Evolutionary conservation across 1,139 yeast species (phyloP).

Genomic region (Saccharomyces hybrid): DNA sequence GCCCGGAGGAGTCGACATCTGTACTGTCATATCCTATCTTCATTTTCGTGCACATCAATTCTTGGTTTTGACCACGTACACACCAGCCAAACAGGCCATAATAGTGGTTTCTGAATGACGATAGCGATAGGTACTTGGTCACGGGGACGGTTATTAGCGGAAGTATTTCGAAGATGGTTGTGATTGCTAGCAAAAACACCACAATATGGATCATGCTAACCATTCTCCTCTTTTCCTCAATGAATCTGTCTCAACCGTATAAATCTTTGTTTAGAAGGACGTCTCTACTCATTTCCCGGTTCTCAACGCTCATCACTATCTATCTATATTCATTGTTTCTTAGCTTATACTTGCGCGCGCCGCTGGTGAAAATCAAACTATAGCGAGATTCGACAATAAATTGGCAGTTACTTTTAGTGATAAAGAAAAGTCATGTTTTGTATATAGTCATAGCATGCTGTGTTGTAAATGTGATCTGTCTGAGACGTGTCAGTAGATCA

Average conservation of each 20-base stretch:
- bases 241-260: neutral
- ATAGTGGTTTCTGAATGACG: slow-evolving; percentile 41
- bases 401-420: neutral
- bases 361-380: neutral
- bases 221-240: neutral
- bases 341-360: neutral
- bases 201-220: neutral
- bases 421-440: neutral
- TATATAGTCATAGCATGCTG: neutral
- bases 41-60: slow-evolving; percentile 40
- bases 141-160: slow-evolving; percentile 45
- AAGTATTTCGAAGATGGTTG: slow-evolving; percentile 19
- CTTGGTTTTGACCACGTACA: slow-evolving; percentile 38
- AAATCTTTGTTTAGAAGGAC: neutral
- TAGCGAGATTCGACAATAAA: neutral
- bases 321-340: neutral
- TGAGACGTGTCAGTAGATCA: neutral
- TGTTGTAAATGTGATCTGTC: too few species aligned
- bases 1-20: slow-evolving; percentile 19
- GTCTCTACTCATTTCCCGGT: neutral
- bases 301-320: neutral
- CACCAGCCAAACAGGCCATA: slow-evolving; percentile 90
- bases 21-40: slow-evolving; percentile 26
- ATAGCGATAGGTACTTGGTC: slow-evolving; percentile 39
- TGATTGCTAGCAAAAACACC: slow-evolving; percentile 3